Evolutionary conservation across 2,329 filamentous ascomycete species (phyloP).

Genomic region (Penicillium sp.): DNA sequence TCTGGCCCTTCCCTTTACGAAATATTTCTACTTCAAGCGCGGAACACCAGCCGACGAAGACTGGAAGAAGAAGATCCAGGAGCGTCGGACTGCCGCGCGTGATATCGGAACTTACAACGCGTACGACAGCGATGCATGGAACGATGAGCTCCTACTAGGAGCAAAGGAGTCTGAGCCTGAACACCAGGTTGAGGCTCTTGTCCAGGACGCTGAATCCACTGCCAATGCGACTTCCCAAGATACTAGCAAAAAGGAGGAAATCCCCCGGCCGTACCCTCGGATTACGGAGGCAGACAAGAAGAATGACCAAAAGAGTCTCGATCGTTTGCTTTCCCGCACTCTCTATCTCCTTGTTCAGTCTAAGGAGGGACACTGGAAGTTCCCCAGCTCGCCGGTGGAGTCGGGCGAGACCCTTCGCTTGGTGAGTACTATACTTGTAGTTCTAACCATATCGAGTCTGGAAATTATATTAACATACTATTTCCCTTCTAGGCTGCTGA

Average conservation of each 20-base stretch:
- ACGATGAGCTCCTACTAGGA: slow-evolving; percentile 82
- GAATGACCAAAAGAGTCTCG: slow-evolving; percentile 73
- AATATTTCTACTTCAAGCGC: slow-evolving; percentile 92
- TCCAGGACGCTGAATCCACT: slow-evolving; percentile 69
- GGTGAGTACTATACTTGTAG: slow-evolving; percentile 56
- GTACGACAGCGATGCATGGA: slow-evolving; percentile 74
- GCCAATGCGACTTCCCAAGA: slow-evolving; percentile 43
- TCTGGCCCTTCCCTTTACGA: slow-evolving; percentile 79
- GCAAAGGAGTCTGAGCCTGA: slow-evolving; percentile 65
- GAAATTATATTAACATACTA: slow-evolving; percentile 9
- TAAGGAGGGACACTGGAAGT: slow-evolving; percentile 71
- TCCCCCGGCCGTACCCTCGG: slow-evolving; percentile 69
- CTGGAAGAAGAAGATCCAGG: slow-evolving; percentile 82
- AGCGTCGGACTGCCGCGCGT: slow-evolving; percentile 73
- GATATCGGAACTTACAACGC: slow-evolving; percentile 85
- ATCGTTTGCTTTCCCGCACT: slow-evolving; percentile 75
- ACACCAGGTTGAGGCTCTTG: slow-evolving; percentile 64
- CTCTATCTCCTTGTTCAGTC: slow-evolving; percentile 81
- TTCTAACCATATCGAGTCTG: not conserved
- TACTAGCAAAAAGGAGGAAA: slow-evolving; percentile 58
- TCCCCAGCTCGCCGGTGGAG: slow-evolving; percentile 70
- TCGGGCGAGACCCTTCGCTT: slow-evolving; percentile 75
- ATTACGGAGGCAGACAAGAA: slow-evolving; percentile 74
- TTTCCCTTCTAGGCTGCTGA: slow-evolving; percentile 68
- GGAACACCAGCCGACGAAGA: slow-evolving; percentile 81